Conservation (phyloP, 106 monocot genomes). For the Dendrobium huoshanense region DNA sequence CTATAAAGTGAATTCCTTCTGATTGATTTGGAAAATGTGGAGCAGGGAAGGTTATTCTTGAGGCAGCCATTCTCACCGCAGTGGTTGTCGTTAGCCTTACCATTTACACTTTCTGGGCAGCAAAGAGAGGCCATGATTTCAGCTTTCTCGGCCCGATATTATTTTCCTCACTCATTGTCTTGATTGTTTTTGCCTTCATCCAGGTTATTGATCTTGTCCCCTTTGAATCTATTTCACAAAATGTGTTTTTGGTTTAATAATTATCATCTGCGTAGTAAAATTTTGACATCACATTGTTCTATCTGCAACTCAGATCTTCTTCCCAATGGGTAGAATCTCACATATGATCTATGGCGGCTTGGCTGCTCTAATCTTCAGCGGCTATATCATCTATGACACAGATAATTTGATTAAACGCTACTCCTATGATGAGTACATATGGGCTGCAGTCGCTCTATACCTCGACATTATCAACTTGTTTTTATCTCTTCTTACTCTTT, state of each 20-base stretch:
- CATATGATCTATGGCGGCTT: slow-evolving; percentile 18
- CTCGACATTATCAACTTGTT: slow-evolving; percentile 33
- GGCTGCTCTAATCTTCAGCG: slow-evolving; percentile 20
- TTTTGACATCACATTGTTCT: not conserved
- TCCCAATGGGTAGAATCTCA: slow-evolving; percentile 18
- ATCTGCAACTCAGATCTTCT: slow-evolving; percentile 10
- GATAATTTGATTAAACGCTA: slow-evolving; percentile 53
- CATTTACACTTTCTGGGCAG: slow-evolving; percentile 57
- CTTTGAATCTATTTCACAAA: not conserved
- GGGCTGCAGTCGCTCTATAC: slow-evolving; percentile 25
- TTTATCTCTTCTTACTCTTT: slow-evolving; percentile 14
- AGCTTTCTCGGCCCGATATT: slow-evolving; percentile 45
- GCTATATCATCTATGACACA: slow-evolving; percentile 28
- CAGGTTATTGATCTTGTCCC: slow-evolving; percentile 24
- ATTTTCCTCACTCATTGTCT: slow-evolving; percentile 32
- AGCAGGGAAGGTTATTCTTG: slow-evolving; percentile 52
- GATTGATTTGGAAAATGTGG: not conserved
- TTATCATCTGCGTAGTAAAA: not conserved
- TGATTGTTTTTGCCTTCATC: slow-evolving; percentile 37
- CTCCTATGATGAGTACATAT: slow-evolving; percentile 34
- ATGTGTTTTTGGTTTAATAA: not conserved
- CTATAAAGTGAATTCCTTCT: not conserved
- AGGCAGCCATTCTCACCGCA: slow-evolving; percentile 43
- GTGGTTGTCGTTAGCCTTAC: slow-evolving; percentile 44
- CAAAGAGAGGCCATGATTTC: slow-evolving; percentile 39